These are phyloP conservation scores for Globisporangium echinulatum DNA, from an alignment of 352 stramenopile genomes.

Conservation along the genomic window DNA sequence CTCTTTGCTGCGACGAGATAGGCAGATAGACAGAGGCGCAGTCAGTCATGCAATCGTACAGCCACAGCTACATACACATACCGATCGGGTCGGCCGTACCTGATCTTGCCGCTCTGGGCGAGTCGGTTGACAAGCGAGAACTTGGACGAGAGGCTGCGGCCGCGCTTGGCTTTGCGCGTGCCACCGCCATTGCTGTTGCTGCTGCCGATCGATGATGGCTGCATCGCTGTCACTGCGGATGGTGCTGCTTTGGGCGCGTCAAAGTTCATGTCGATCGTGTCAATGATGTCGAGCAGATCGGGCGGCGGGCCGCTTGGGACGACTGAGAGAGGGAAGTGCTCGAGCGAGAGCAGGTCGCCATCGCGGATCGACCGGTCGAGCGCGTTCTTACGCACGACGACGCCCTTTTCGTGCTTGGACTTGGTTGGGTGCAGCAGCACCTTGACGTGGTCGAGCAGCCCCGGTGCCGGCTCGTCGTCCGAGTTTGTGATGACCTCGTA, in stretches of 20 bases:
- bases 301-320: slow-evolving; percentile 21
- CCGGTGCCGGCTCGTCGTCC: slow-evolving; percentile 60
- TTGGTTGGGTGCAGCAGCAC: slow-evolving; percentile 77
- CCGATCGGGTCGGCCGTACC: slow-evolving; percentile 17
- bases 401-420: slow-evolving; percentile 74
- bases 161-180: slow-evolving; percentile 59
- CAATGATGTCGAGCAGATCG: slow-evolving; percentile 64
- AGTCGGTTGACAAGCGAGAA: slow-evolving; percentile 85
- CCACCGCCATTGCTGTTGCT: background rate
- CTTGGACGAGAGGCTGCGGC: slow-evolving; percentile 75
- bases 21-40: background rate
- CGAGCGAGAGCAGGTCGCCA: slow-evolving; percentile 66
- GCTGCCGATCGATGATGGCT: slow-evolving; percentile 3
- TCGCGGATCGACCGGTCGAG: slow-evolving; percentile 79
- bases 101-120: slow-evolving; percentile 71
- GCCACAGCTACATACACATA: background rate
- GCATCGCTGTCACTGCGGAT: slow-evolving; percentile 7
- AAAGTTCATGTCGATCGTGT: slow-evolving; percentile 59
- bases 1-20: slow-evolving; percentile 31
- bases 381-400: slow-evolving; percentile 58
- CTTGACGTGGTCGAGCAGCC: slow-evolving; percentile 57
- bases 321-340: slow-evolving; percentile 35
- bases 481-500: slow-evolving; percentile 80
- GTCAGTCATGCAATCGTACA: background rate
- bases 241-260: slow-evolving; percentile 24